A percentile compares a stretch with the other conserved stretches of the same genome.
Conservation (phyloP, 352 stramenopile genomes). For the Peronospora tabacina region DNA sequence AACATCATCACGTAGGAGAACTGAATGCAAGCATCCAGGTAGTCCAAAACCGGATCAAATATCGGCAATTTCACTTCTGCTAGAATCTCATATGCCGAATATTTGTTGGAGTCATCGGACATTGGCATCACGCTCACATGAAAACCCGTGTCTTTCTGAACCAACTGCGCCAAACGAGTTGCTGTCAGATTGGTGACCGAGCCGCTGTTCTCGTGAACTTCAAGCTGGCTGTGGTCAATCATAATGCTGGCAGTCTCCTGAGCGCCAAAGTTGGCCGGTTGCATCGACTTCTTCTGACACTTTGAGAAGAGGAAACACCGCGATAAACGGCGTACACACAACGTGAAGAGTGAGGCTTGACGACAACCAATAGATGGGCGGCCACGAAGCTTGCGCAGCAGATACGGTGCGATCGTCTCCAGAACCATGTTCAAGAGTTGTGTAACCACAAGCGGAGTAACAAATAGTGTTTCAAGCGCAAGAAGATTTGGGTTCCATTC, state of each 20-base stretch:
- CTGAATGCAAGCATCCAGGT: slow-evolving; percentile 84
- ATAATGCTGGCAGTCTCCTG: slow-evolving; percentile 10
- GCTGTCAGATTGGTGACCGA: slow-evolving; percentile 45
- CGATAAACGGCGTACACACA: slow-evolving; percentile 41
- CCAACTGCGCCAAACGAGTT: slow-evolving; percentile 50
- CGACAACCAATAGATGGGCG: slow-evolving; percentile 55
- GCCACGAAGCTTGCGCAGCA: slow-evolving; percentile 70
- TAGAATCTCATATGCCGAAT: slow-evolving; percentile 82
- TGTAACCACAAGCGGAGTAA: slow-evolving; percentile 82
- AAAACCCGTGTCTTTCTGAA: slow-evolving; percentile 68
- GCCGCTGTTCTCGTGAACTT: slow-evolving; percentile 16
- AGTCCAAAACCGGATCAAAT: slow-evolving; percentile 82
- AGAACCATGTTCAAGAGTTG: slow-evolving; percentile 86
- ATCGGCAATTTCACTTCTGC: slow-evolving; percentile 73
- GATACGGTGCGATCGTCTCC: slow-evolving; percentile 80
- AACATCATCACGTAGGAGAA: slow-evolving; percentile 90
- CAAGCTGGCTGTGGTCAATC: slow-evolving; percentile 6
- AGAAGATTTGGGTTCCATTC: slow-evolving; percentile 62
- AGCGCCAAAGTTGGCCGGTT: slow-evolving; percentile 9
- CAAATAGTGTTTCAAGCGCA: slow-evolving; percentile 82
- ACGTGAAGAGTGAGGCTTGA: slow-evolving; percentile 50
- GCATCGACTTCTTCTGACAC: slow-evolving; percentile 11
- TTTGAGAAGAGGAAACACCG: slow-evolving; percentile 33
- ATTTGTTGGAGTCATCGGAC: slow-evolving; percentile 81
- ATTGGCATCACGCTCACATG: slow-evolving; percentile 50